Percentiles rank a stretch among this genome's conserved stretches.
phyloP scores from a whole-genome alignment of 805 yeast species.

The Maudiozyma pseudohumilis region DNA sequence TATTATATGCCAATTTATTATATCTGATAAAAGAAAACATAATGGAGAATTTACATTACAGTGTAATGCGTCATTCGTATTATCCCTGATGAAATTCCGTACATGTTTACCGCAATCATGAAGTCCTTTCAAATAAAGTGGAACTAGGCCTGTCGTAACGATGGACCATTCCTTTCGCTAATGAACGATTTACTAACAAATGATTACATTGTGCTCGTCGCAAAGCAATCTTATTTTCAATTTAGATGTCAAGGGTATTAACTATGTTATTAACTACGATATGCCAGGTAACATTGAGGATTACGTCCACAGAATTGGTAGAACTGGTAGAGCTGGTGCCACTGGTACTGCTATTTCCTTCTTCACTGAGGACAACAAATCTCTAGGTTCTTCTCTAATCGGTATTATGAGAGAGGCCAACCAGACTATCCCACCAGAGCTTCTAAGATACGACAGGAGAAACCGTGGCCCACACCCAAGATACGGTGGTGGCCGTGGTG shows the following conservation, averaged over 20 bases:
- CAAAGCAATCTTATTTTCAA: conserved; percentile 3
- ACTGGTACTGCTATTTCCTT: conserved; percentile 91
- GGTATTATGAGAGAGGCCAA: conserved; percentile 92
- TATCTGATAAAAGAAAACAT: too few species aligned
- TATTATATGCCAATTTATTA: too few species aligned
- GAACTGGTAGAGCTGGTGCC: conserved; percentile 99
- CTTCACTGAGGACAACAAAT: conserved; percentile 80
- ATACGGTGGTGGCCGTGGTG: conserved; percentile 47
- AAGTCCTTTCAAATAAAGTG: too few species aligned
- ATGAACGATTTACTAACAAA: background rate
- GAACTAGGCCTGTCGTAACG: too few species aligned
- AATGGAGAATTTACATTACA: too few species aligned
- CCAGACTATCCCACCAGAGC: conserved; percentile 75
- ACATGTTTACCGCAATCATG: too few species aligned
- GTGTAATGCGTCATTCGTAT: too few species aligned
- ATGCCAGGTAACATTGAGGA: conserved; percentile 98
- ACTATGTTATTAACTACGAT: conserved; percentile 86
- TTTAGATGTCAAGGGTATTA: conserved; percentile 94
- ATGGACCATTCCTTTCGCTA: background rate
- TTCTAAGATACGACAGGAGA: conserved; percentile 67
- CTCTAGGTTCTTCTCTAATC: conserved; percentile 83
- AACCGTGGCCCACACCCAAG: conserved; percentile 50
- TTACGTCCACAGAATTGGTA: conserved; percentile 97
- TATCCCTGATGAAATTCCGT: too few species aligned
- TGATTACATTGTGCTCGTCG: background rate